phyloP scores from a whole-genome alignment of 2,329 filamentous ascomycete genomes.

The Claviceps sp. region DNA sequence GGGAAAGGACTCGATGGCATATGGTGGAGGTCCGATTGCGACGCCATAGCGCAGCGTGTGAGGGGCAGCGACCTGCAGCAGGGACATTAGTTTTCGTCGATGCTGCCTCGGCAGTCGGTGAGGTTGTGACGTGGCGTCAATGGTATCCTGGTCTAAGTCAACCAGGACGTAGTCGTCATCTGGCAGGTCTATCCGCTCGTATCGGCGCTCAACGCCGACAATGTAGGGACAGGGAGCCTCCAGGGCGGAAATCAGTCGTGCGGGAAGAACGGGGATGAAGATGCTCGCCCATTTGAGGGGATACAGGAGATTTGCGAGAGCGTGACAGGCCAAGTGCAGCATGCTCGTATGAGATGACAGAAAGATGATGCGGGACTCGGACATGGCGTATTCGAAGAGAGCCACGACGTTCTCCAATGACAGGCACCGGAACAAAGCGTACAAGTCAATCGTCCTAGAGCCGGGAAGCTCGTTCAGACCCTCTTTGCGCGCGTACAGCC shows the following conservation, averaged over 20 bases:
- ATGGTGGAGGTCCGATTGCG: constrained; percentile 74
- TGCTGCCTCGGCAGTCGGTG: constrained; percentile 73
- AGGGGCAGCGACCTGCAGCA: constrained; percentile 81
- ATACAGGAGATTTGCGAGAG: constrained; percentile 75
- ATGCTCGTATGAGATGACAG: constrained; percentile 92
- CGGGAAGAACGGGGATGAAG: constrained; percentile 83
- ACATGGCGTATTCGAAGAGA: constrained; percentile 83
- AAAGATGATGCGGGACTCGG: constrained; percentile 91
- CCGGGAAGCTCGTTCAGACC: constrained; percentile 87
- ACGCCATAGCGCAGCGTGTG: constrained; percentile 82
- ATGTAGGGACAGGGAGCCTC: constrained; percentile 96
- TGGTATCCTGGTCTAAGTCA: constrained; percentile 80
- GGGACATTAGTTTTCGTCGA: constrained; percentile 73
- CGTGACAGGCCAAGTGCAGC: constrained; percentile 84
- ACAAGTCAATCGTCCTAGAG: constrained; percentile 81
- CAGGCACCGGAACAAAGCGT: constrained; percentile 78
- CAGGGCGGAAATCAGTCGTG: constrained; percentile 74
- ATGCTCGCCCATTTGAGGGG: constrained; percentile 88
- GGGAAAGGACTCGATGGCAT: constrained; percentile 85
- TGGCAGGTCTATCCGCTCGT: constrained; percentile 73
- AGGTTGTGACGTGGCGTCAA: constrained; percentile 73
- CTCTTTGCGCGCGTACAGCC: constrained; percentile 85
- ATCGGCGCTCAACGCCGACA: constrained; percentile 85
- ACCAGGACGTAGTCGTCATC: constrained; percentile 94
- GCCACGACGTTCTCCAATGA: constrained; percentile 87